A percentile compares a stretch with the other conserved stretches of the same genome.
Evolutionary conservation across 345 rosid genomes (phyloP).

Genomic region (Streptanthus diversifolius): DNA sequence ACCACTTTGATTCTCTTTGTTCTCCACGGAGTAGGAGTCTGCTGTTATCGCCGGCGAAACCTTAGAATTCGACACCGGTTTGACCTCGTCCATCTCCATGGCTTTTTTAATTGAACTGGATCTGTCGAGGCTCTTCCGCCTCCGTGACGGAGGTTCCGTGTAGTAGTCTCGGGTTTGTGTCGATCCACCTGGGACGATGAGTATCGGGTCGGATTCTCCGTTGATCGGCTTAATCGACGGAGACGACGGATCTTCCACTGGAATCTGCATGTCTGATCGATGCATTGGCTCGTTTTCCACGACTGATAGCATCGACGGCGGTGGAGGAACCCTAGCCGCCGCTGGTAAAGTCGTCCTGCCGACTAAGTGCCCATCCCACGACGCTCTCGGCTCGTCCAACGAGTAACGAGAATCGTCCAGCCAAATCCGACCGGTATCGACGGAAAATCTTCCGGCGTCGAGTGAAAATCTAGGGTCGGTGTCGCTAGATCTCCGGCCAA

Average conservation of each 20-base stretch:
- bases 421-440: constrained; percentile 31
- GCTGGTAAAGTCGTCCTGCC: constrained; percentile 36
- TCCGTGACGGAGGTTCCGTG: constrained; percentile 62
- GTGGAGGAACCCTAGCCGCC: constrained; percentile 46
- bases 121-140: constrained; percentile 88
- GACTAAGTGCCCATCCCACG: constrained; percentile 73
- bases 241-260: constrained; percentile 50
- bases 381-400: constrained; percentile 81
- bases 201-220: constrained; percentile 32
- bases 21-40: constrained; percentile 31
- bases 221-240: no score
- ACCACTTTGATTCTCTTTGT: constrained; percentile 31
- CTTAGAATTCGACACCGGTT: constrained; percentile 59
- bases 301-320: constrained; percentile 82
- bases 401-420: constrained; percentile 67
- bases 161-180: constrained; percentile 87
- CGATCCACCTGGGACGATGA: constrained; percentile 72
- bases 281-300: constrained; percentile 62
- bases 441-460: constrained; percentile 47
- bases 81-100: constrained; percentile 73
- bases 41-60: constrained; percentile 56
- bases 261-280: constrained; percentile 67
- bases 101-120: constrained; percentile 70
- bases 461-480: constrained; percentile 71
- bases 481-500: constrained; percentile 85